Percentiles rank a stretch among this genome's conserved stretches.
Evolutionary conservation across 73 alveolate species (phyloP).

Genomic region (Urostyla sp.): DNA sequence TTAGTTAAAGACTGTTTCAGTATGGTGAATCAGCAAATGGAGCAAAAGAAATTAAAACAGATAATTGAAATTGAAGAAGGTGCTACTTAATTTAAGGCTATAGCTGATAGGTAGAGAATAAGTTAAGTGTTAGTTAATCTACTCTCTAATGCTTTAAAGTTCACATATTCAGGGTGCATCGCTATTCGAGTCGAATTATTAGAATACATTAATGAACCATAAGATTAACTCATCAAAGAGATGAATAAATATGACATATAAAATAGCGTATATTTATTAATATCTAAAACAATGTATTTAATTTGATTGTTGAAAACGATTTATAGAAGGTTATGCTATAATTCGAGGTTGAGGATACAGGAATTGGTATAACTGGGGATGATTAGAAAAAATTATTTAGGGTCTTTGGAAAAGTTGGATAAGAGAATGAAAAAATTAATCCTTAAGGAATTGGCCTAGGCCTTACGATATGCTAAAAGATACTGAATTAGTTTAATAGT

Average conservation of each 20-base stretch:
- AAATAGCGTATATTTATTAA: no score
- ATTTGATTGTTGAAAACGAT: no score
- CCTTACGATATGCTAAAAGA: slow-evolving; percentile 56
- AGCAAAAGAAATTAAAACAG: slow-evolving; percentile 15
- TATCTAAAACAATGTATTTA: no score
- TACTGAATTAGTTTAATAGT: slow-evolving; percentile 37
- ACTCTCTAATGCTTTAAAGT: slow-evolving; percentile 62
- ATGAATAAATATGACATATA: neutral
- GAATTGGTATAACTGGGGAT: slow-evolving; percentile 61
- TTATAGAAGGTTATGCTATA: no score
- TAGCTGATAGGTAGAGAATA: slow-evolving; percentile 50
- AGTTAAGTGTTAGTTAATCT: slow-evolving; percentile 62
- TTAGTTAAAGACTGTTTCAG: slow-evolving; percentile 20
- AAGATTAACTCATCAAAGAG: neutral
- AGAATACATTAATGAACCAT: neutral
- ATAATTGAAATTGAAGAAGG: slow-evolving; percentile 15
- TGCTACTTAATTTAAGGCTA: neutral
- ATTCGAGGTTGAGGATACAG: slow-evolving; percentile 57
- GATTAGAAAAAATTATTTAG: slow-evolving; percentile 40
- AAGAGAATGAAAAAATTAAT: slow-evolving; percentile 12
- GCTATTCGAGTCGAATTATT: neutral
- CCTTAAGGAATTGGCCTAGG: slow-evolving; percentile 71
- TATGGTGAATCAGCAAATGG: slow-evolving; percentile 8
- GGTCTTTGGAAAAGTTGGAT: slow-evolving; percentile 49
- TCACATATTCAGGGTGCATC: slow-evolving; percentile 44